Conservation (phyloP, 441 rosid genomes). For the Croton setiger region DNA sequence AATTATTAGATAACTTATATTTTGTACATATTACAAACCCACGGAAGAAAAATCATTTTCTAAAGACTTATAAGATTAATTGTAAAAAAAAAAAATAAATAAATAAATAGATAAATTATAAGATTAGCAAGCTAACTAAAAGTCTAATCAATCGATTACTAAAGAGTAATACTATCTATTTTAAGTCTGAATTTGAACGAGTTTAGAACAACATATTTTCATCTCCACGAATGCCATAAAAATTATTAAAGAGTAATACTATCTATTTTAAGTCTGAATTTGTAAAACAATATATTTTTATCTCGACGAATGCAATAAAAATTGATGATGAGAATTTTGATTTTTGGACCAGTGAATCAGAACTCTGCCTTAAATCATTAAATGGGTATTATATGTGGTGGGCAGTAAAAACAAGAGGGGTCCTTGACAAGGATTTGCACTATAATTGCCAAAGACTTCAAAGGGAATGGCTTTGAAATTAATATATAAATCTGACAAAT, state of each 20-base stretch:
- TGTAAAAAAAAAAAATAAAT: no score
- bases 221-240: no score
- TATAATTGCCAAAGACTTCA: constrained; percentile 1
- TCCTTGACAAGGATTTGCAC: constrained; percentile 18
- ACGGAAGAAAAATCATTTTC: no score
- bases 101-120: no score
- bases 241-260: background rate
- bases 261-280: no score
- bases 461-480: constrained; percentile 7
- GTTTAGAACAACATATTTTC: no score
- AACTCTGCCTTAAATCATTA: background rate
- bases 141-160: no score
- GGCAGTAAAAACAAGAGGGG: constrained; percentile 2
- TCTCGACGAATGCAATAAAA: background rate
- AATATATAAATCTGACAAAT: constrained; percentile 5
- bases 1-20: background rate
- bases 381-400: background rate
- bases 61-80: no score
- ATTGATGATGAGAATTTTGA: background rate
- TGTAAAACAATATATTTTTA: no score
- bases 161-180: no score
- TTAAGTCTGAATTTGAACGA: no score
- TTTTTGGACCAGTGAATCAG: background rate
- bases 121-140: no score
- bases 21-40: background rate